phyloP scores from a whole-genome alignment of 2,329 filamentous ascomycete genomes.

The Rhinocladiella mackenziei region DNA sequence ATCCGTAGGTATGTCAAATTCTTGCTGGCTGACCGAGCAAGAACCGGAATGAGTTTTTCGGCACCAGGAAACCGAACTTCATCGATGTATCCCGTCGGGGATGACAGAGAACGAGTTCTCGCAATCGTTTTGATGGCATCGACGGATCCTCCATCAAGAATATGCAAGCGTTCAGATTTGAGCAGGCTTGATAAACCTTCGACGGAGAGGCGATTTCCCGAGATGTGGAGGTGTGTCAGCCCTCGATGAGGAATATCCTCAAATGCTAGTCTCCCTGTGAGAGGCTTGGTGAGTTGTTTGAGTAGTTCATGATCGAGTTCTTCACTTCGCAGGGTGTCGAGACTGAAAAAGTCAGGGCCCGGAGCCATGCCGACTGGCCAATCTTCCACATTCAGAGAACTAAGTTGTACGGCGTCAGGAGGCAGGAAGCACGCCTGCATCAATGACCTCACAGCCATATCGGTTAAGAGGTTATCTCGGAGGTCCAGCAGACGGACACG shows the following conservation, averaged over 20 bases:
- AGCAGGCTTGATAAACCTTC: constrained; percentile 54
- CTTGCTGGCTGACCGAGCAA: constrained; percentile 46
- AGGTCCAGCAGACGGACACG: constrained; percentile 55
- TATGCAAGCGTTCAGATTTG: constrained; percentile 49
- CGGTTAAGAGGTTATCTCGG: constrained; percentile 55
- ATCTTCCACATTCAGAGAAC: constrained; percentile 31
- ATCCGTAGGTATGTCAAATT: constrained; percentile 53
- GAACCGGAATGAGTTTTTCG: constrained; percentile 52
- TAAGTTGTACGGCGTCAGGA: constrained; percentile 21
- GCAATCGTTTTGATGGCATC: constrained; percentile 32
- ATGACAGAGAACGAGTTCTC: constrained; percentile 21
- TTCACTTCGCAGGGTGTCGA: constrained; percentile 42
- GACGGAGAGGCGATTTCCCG: constrained; percentile 53
- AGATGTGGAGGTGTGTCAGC: constrained; percentile 58
- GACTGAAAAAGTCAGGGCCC: constrained; percentile 38
- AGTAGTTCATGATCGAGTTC: constrained; percentile 52
- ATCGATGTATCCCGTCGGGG: constrained; percentile 24
- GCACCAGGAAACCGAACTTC: constrained; percentile 45
- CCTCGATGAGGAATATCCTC: constrained; percentile 54
- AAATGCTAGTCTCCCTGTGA: constrained; percentile 52
- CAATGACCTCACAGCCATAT: constrained; percentile 50
- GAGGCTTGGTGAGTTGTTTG: constrained; percentile 46
- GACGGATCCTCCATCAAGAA: constrained; percentile 54
- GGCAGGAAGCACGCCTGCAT: constrained; percentile 49
- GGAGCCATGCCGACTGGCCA: constrained; percentile 34